Evolutionary conservation across 176 grass and related monocot genomes (phyloP).

Genomic region (Melocanna baccifera): DNA sequence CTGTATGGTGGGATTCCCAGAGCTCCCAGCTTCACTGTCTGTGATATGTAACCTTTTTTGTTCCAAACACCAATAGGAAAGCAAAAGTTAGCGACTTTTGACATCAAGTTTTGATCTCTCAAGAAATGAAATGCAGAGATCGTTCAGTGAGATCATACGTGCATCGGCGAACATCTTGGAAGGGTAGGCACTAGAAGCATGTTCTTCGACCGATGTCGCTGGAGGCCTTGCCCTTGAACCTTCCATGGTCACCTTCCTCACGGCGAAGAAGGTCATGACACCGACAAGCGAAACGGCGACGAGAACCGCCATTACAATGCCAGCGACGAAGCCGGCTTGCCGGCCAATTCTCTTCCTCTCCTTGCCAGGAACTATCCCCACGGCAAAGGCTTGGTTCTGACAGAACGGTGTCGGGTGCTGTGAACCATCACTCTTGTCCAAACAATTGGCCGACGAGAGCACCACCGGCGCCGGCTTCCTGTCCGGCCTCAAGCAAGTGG

Average conservation of each 20-base stretch:
- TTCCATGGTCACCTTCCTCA: conserved; percentile 47
- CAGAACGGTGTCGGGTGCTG: conserved; percentile 76
- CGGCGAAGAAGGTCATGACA: conserved; percentile 40
- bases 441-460: conserved; percentile 60
- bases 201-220: conserved; percentile 54
- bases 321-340: conserved; percentile 26
- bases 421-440: conserved; percentile 34
- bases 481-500: conserved; percentile 49
- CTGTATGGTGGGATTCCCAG: conserved; percentile 80
- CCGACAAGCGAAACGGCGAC: conserved; percentile 29
- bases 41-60: conserved; percentile 64
- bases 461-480: conserved; percentile 34
- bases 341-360: conserved; percentile 14
- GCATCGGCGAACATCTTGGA: conserved; percentile 77
- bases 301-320: conserved; percentile 42
- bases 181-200: conserved; percentile 60
- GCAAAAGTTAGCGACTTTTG: not conserved
- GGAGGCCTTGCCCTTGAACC: conserved; percentile 29
- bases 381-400: conserved; percentile 86
- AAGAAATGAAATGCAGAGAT: conserved; percentile 10
- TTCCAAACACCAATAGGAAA: not conserved
- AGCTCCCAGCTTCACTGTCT: conserved; percentile 84
- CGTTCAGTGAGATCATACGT: conserved; percentile 47
- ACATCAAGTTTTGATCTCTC: not conserved
- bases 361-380: conserved; percentile 61